Evolutionary conservation across 768 basidiomycete genomes (phyloP), one percentile per base, ranked within the genome.

Genomic region (Amanita muscaria): DNA sequence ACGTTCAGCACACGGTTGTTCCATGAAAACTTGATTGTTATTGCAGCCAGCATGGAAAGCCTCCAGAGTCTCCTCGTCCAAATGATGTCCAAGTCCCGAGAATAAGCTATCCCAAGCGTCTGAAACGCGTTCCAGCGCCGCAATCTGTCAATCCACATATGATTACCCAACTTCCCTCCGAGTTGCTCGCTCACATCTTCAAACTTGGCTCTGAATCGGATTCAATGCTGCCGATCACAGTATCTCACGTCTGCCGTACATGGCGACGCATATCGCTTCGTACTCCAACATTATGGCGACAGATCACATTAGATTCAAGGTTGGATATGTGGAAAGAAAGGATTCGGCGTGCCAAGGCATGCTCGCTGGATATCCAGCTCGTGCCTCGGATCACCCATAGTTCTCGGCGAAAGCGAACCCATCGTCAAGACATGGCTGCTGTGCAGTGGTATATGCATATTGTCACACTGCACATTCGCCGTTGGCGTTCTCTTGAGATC

Each of bases 161-260:
- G 48, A 76, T 85, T 42, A 70, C 70, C 48, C 55, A 58, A 19
- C 73, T 87, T 35, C 83, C 84, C 7, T 61, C 65, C 23, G 84
- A 88, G 56, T 58, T 88, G 14, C 68, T 87, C 30, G 65, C 76
- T 29, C 70, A 76, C 48, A 72, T 86, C 39, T 85, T 88, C 56
- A 56, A 74, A 18, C 61, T 79, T 11, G 83, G 77, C 12, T 67
- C 79, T 10, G 62, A 77, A 46, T 70, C 73, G 39, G 74, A 79
- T 56, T 55, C 61, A 40, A 70, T 72, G 64, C 69, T 84, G 27
- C 78, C 83, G 16, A 51, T 85, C 49, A 61, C 64, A 34, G 67
- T 83, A 39, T 85, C 84, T 6, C 83, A 84, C 51, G 80, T 84
- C 44, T 87, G 81, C 58, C 66, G 70, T 35, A 56, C 62, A 25